Base-by-base conservation (phyloP, 495 filamentous ascomycete genomes). In the Xylona heveae region DNA sequence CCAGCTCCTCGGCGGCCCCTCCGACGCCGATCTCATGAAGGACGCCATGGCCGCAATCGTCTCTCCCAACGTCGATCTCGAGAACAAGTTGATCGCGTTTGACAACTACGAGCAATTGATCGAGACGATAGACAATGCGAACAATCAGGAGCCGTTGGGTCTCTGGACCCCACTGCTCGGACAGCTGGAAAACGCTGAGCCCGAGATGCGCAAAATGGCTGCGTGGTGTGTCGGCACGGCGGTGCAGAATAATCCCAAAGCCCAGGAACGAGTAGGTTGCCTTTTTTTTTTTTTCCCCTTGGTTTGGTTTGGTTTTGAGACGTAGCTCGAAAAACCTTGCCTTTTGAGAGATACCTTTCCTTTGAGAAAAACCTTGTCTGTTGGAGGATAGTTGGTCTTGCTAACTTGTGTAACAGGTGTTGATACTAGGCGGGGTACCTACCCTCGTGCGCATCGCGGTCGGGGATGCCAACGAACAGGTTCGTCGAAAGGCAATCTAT, bases 101-200 rank as follows among this genome's bases (percentile, higher is more conserved):
- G 88, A 97, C 62, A 91, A 94, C 57, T 77, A 95, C 31, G 83
- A 94, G 56, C 75, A 90, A 48, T 57, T 94, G 24, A 71, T 95
- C 41, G 88, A 93, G 57, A 64, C 59, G 24, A 65, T 95, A 38
- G 88, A 97, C 58, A 97, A 95, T 53, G 83, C 88, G 28, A 94
- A 93, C 58, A 84, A 92, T 49, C 58, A 93, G 33, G 72, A 71
- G 28, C 62, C 64, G 5, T 55, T 93, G 10, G 64, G 63, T 5
- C 55, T 94, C 29, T 97, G 88, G 88, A 60, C 64, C 5, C 79
- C 79, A 13, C 54, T 97, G 29, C 57, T 92, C 5, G 42, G 53
- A 2, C 61, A 78, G 24, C 60, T 97, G 12, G 46, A 57, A 27
- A 61, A 73, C 37, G 57, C 64, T 19, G 78, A 93, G 41, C 42